Percentiles rank a stretch among this genome's conserved stretches.
Conservation (phyloP, 2,329 filamentous ascomycete species). For the Apiospora malaysiana region DNA sequence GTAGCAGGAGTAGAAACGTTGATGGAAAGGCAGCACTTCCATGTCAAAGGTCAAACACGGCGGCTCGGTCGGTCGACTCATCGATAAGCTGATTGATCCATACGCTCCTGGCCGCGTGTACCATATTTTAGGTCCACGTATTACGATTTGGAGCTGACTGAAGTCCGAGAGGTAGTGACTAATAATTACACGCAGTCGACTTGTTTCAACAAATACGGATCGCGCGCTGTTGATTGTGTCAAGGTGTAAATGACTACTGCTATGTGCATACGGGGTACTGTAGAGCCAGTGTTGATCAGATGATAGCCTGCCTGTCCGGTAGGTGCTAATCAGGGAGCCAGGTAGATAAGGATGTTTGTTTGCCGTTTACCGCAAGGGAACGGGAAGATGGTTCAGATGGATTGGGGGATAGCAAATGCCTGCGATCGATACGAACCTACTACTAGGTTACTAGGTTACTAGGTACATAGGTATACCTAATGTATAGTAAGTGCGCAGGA, state of each 20-base stretch:
- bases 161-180: slow-evolving; percentile 5
- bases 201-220: neutral
- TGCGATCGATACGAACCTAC: neutral
- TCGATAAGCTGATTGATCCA: neutral
- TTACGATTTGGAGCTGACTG: slow-evolving; percentile 18
- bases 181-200: slow-evolving; percentile 2
- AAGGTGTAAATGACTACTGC: neutral
- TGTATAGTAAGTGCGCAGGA: too few relatives aligned
- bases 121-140: neutral
- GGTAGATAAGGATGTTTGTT: slow-evolving; percentile 1
- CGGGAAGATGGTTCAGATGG: neutral
- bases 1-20: neutral
- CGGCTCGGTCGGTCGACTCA: neutral
- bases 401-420: neutral
- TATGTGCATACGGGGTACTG: neutral
- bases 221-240: neutral
- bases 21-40: neutral
- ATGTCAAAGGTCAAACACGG: neutral
- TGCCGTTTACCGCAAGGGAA: neutral
- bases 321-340: neutral
- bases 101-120: neutral
- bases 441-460: too few relatives aligned
- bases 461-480: too few relatives aligned
- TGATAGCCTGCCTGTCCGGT: neutral
- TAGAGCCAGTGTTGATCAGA: neutral